These are phyloP conservation scores for Epichloe gansuensis DNA, from an alignment of 2,329 filamentous ascomycete genomes.

Conservation along the genomic window DNA sequence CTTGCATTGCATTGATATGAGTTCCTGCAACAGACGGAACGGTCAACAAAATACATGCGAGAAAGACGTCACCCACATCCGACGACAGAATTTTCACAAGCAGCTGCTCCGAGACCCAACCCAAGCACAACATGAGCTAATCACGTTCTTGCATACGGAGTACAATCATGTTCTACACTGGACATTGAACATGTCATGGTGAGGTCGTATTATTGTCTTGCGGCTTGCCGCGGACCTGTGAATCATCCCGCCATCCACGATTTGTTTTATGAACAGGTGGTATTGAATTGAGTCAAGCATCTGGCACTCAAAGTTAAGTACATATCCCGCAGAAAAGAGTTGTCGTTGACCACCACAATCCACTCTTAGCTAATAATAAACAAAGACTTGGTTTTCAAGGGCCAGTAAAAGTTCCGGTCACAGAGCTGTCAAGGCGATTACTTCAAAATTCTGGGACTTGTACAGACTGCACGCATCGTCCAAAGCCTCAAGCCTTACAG, in stretches of 20 bases:
- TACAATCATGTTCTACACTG: not conserved
- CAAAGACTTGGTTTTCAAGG: not conserved
- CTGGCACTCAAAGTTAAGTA: too few relatives aligned
- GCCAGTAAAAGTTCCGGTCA: too few relatives aligned
- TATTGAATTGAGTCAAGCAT: too few relatives aligned
- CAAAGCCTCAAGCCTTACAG: too few relatives aligned
- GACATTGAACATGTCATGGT: not conserved
- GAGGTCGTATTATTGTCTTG: not conserved
- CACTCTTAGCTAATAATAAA: not conserved
- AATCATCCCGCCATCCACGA: too few relatives aligned
- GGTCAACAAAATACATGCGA: not conserved
- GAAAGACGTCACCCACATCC: not conserved
- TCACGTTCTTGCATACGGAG: too few relatives aligned
- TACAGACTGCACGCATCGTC: too few relatives aligned
- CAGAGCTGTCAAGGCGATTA: too few relatives aligned
- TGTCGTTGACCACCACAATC: not conserved
- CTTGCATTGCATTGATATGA: constrained; percentile 4
- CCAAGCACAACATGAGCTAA: not conserved
- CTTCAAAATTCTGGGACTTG: not conserved
- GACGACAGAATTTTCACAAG: not conserved
- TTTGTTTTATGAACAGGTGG: too few relatives aligned
- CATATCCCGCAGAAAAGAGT: too few relatives aligned
- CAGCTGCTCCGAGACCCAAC: not conserved
- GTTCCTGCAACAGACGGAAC: constrained; percentile 1
- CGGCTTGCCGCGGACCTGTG: too few relatives aligned